phyloP scores from a whole-genome alignment of 352 stramenopile species.

The Phytophthora sp. region DNA sequence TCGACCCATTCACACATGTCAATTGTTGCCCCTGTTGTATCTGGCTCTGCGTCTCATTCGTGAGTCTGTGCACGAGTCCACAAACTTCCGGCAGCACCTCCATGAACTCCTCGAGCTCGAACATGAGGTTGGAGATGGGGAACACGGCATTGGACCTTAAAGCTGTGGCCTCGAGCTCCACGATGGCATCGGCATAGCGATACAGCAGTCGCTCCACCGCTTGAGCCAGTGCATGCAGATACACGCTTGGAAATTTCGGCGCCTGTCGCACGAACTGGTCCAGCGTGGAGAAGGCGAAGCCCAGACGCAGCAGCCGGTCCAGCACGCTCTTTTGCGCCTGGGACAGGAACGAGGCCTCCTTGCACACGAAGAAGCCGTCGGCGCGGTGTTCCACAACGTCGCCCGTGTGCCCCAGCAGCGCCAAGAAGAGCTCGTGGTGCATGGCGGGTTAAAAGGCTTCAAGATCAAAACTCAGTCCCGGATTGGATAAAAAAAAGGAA shows the following conservation, averaged over 20 bases:
- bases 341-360: constrained; percentile 50
- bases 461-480: constrained; percentile 6
- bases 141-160: constrained; percentile 51
- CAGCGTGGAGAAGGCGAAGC: constrained; percentile 54
- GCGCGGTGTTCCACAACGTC: constrained; percentile 61
- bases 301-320: constrained; percentile 62
- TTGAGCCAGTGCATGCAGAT: constrained; percentile 65
- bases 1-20: constrained; percentile 40
- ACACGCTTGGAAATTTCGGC: constrained; percentile 48
- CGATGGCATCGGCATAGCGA: constrained; percentile 59
- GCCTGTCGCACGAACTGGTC: constrained; percentile 50
- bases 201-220: constrained; percentile 56
- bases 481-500: constrained; percentile 16
- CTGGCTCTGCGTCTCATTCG: not conserved
- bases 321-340: constrained; percentile 59
- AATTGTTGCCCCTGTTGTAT: constrained; percentile 1
- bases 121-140: constrained; percentile 68
- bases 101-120: constrained; percentile 66
- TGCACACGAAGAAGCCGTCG: constrained; percentile 66
- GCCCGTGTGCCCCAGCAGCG: constrained; percentile 67
- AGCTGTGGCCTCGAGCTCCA: constrained; percentile 61
- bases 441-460: constrained; percentile 36
- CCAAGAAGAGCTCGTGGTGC: constrained; percentile 84
- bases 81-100: constrained; percentile 70
- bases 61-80: constrained; percentile 52